Evolutionary conservation across 164 flowering plant species (phyloP).

Genomic region (Liriodendron chinense): DNA sequence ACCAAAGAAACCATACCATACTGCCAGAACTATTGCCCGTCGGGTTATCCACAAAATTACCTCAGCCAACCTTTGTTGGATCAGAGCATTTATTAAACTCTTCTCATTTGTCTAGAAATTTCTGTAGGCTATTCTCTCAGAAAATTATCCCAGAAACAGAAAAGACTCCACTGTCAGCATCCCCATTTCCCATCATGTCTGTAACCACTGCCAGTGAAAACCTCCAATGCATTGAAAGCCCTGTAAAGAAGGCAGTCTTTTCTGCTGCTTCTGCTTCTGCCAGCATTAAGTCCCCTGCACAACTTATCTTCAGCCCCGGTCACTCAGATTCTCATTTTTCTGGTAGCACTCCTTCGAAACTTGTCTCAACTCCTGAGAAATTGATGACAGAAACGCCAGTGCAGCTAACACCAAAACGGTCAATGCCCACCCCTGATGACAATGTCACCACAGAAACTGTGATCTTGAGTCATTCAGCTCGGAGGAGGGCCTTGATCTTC

Average conservation of each 20-base stretch:
- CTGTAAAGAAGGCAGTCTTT: constrained; percentile 11
- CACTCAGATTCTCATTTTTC: constrained; percentile 5
- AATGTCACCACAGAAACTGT: constrained; percentile 18
- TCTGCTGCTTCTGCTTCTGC: constrained; percentile 14
- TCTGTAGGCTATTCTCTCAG: constrained; percentile 33
- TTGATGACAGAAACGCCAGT: constrained; percentile 48
- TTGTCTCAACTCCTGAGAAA: constrained; percentile 18
- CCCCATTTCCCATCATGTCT: constrained; percentile 16
- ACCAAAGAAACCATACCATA: constrained; percentile 17
- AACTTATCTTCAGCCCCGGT: constrained; percentile 7
- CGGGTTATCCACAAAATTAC: constrained; percentile 15
- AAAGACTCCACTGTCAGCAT: constrained; percentile 21
- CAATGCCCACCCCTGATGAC: constrained; percentile 31
- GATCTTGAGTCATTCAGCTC: constrained; percentile 24
- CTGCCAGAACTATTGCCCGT: constrained; percentile 11
- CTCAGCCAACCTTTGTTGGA: constrained; percentile 17
- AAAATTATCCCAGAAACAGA: constrained; percentile 23
- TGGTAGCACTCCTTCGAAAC: constrained; percentile 36
- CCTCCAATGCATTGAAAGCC: constrained; percentile 5
- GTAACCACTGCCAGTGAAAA: constrained; percentile 9
- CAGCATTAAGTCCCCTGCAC: constrained; percentile 6
- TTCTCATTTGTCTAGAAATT: constrained; percentile 31
- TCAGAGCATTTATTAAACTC: constrained; percentile 17
- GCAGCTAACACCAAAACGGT: constrained; percentile 43
- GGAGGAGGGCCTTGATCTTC: constrained; percentile 51